Evolutionary conservation across 352 stramenopile species (phyloP).

Genomic region (Pythium rhizo-oryzae): DNA sequence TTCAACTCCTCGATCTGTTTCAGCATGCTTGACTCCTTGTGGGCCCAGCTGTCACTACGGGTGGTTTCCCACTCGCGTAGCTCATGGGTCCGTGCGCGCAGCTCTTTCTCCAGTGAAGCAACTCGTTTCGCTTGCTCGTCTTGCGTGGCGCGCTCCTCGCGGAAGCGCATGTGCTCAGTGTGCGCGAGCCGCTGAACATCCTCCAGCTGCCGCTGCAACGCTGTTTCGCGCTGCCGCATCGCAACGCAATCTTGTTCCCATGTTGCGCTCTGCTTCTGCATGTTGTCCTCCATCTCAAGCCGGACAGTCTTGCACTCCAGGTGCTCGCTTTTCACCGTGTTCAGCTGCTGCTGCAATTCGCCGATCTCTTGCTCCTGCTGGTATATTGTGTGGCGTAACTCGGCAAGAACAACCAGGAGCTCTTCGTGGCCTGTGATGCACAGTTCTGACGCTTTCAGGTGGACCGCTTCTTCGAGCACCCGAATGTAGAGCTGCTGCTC

Average conservation of each 20-base stretch:
- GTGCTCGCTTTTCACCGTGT: constrained; percentile 10
- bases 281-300: constrained; percentile 12
- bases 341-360: constrained; percentile 21
- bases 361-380: constrained; percentile 63
- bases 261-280: constrained; percentile 7
- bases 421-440: constrained; percentile 75
- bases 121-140: constrained; percentile 25
- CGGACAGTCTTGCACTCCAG: constrained; percentile 18
- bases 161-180: constrained; percentile 30
- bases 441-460: constrained; percentile 72
- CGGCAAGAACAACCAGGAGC: constrained; percentile 68
- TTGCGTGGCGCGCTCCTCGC: constrained; percentile 13
- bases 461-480: constrained; percentile 75
- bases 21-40: constrained; percentile 33
- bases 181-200: constrained; percentile 36
- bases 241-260: constrained; percentile 28
- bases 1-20: constrained; percentile 35
- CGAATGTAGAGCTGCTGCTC: constrained; percentile 75
- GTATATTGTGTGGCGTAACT: constrained; percentile 80
- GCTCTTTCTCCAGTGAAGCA: constrained; percentile 25
- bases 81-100: constrained; percentile 23
- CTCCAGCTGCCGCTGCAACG: constrained; percentile 33
- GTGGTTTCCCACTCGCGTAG: constrained; percentile 13
- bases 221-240: constrained; percentile 33
- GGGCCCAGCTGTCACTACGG: constrained; percentile 11